A percentile compares a stretch with the other conserved stretches of the same genome.
These are phyloP conservation scores for Astrephomene gubernaculifera DNA, from an alignment of 139 green algal genomes.

Conservation along the genomic window DNA sequence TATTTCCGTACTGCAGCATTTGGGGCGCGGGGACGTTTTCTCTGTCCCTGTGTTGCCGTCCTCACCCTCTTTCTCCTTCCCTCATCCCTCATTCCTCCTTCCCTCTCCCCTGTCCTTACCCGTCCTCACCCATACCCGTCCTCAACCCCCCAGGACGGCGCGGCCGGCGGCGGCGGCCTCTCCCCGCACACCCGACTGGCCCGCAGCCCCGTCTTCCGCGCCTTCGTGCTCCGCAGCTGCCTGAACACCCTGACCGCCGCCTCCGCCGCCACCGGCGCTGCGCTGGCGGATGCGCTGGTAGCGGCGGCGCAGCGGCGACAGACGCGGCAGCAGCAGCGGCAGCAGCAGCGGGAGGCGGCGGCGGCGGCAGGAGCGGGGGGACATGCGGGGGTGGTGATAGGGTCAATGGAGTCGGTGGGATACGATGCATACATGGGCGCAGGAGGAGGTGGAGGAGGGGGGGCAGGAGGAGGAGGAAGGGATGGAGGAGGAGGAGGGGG, in stretches of 20 bases:
- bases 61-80: too few species aligned
- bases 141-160: neutral
- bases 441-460: neutral
- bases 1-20: too few species aligned
- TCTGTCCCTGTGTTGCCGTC: too few species aligned
- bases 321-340: constrained; percentile 3
- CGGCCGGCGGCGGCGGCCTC: neutral
- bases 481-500: neutral
- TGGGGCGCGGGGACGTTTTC: too few species aligned
- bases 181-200: constrained; percentile 49
- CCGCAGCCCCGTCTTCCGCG: constrained; percentile 47
- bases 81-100: too few species aligned
- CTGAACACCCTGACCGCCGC: constrained; percentile 21
- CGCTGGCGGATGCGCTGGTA: constrained; percentile 22
- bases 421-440: too few species aligned
- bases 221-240: constrained; percentile 56
- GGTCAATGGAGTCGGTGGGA: too few species aligned
- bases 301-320: neutral
- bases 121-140: neutral
- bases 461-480: neutral
- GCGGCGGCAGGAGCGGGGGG: too few species aligned
- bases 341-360: constrained; percentile 20
- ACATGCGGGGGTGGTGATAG: too few species aligned
- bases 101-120: too few species aligned
- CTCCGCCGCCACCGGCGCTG: constrained; percentile 1